These are phyloP conservation scores for Pythium plurisporium DNA, from an alignment of 352 stramenopile species.

Conservation along the genomic window DNA sequence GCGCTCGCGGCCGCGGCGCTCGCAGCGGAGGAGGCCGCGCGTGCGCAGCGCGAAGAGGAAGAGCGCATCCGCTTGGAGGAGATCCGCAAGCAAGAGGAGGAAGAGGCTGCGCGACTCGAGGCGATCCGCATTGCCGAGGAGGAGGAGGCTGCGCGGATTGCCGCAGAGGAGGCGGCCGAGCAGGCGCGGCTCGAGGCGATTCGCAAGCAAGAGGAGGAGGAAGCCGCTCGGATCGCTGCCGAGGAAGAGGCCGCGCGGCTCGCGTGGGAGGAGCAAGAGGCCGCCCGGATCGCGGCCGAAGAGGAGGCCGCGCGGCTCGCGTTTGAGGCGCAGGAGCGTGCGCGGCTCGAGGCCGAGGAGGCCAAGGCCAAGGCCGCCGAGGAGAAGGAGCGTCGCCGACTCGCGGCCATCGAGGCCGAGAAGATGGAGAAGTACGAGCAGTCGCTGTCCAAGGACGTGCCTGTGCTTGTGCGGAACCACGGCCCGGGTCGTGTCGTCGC, in stretches of 20 bases:
- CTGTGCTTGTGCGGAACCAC: slow-evolving; percentile 72
- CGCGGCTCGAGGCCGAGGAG: slow-evolving; percentile 18
- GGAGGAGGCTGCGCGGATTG: slow-evolving; percentile 22
- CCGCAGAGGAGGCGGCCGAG: slow-evolving; percentile 23
- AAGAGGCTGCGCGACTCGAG: slow-evolving; percentile 22
- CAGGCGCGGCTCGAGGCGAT: slow-evolving; percentile 12
- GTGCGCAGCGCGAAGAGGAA: slow-evolving; percentile 3
- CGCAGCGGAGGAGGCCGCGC: slow-evolving; percentile 22
- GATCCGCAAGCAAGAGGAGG: slow-evolving; percentile 23
- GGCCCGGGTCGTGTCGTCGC: slow-evolving; percentile 64
- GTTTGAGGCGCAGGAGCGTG: slow-evolving; percentile 20
- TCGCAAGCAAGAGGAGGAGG: slow-evolving; percentile 21
- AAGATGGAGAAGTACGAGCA: slow-evolving; percentile 83
- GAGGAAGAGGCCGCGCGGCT: slow-evolving; percentile 20
- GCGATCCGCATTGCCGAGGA: slow-evolving; percentile 24
- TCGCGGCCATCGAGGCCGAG: slow-evolving; percentile 51
- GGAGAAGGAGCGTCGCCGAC: slow-evolving; percentile 44
- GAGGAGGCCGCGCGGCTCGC: slow-evolving; percentile 20
- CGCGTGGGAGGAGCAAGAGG: slow-evolving; percentile 31
- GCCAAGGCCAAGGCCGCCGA: slow-evolving; percentile 38
- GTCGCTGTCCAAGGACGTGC: slow-evolving; percentile 82
- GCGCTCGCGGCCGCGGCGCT: slow-evolving; percentile 30
- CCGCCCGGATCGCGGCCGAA: slow-evolving; percentile 23
- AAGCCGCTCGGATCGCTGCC: slow-evolving; percentile 25
- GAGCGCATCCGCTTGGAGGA: slow-evolving; percentile 21